Base-by-base conservation (phyloP, 306 rosid species). In the Phaseolus lunatus region DNA sequence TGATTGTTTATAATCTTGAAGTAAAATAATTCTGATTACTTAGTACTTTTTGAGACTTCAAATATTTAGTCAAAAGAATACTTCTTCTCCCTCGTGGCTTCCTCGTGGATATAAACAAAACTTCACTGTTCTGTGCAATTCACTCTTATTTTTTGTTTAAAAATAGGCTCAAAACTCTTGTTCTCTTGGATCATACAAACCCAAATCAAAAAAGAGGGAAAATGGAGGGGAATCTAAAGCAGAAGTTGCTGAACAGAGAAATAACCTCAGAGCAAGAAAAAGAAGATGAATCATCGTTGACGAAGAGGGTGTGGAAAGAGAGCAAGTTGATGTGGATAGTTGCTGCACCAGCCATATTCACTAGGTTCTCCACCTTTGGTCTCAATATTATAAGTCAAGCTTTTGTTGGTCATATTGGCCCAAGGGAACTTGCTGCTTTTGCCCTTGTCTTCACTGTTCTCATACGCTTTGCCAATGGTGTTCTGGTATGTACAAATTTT, bases 321-420 rank as follows among this genome's bases (percentile, higher is more conserved):
- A 70, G 54, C 66, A 86, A 88, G 72, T 0, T 75, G 8, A 72
- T 88, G 79, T 88, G 88, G 92, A 12, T 52, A 19, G 85, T 88
- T 2, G 86, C 92, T 41, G 85, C 27, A 18, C 92, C 92, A 13
- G 82, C 78, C 11, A 88, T 84, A 4, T 82, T 84, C 82, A 78
- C 86, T 0, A 68, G 86, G 20, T 52, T 69, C 29, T 79, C 85
- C 3, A 24, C 85, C 5, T 88, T 88, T 26, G 89, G 91, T 3
- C 35, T 88, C 44, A 44, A 76, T 24, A 61, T 85, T n/a, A 85
- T 86, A 2, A 86, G 78, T 26, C 91, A 88, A 35, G 72, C 79
- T 2, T 88, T 88, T 70, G 9, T 84, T 4, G 89, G 91, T 5
- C 91, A 88, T 65, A 80, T 88, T 47, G 78, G 85, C 5, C 67